Evolutionary conservation across 2,329 filamentous ascomycete species (phyloP).

Genomic region (Sporothrix pallida): DNA sequence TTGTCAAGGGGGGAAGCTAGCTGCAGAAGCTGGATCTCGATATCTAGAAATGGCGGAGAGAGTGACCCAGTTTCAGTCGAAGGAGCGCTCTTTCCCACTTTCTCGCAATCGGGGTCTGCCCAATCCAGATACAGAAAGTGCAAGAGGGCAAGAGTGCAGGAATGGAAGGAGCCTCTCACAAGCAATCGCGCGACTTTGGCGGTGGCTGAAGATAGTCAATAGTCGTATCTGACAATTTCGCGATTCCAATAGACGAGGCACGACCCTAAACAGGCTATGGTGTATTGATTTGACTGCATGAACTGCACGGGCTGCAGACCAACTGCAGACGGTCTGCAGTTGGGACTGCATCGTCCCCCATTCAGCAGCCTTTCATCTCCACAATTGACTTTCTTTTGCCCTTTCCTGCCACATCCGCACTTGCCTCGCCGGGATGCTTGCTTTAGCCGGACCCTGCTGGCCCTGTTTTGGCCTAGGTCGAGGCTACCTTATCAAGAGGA

Average conservation of each 20-base stretch:
- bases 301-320: not conserved
- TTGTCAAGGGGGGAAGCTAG: not conserved
- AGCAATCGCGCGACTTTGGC: not conserved
- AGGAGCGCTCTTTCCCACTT: not conserved
- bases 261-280: not conserved
- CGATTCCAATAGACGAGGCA: not conserved
- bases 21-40: slow-evolving; percentile 1
- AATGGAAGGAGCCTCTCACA: too few relatives aligned
- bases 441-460: slow-evolving; percentile 23
- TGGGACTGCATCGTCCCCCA: not conserved
- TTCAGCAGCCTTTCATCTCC: not conserved
- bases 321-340: not conserved
- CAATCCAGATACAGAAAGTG: slow-evolving; percentile 7
- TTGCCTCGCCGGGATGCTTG: slow-evolving; percentile 13
- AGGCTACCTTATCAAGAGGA: slow-evolving; percentile 6
- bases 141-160: not conserved
- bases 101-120: not conserved
- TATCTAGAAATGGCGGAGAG: slow-evolving; percentile 23
- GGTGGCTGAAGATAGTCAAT: not conserved
- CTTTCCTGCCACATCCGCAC: not conserved
- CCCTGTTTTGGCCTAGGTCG: slow-evolving; percentile 23
- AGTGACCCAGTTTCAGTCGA: too few relatives aligned
- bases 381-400: not conserved
- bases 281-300: not conserved
- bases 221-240: too few relatives aligned